Conservation (phyloP, 169 alveolate species). For the Plasmodium fragile region DNA sequence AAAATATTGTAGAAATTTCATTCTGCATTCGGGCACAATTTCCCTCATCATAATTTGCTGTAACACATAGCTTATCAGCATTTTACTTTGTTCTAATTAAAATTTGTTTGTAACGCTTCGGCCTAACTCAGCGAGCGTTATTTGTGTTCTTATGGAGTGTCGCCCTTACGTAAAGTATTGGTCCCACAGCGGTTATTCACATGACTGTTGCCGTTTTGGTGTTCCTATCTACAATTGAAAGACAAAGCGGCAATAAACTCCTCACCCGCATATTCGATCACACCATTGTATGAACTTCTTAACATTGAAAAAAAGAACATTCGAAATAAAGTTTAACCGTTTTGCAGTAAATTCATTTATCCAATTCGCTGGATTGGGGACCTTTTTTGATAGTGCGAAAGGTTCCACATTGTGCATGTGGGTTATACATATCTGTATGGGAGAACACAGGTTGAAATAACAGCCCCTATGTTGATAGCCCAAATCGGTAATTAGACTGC, state of each 20-base stretch:
- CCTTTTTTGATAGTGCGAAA: neutral
- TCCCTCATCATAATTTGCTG: neutral
- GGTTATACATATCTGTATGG: neutral
- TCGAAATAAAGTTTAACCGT: neutral
- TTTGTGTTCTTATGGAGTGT: neutral
- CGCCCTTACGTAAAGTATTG: neutral
- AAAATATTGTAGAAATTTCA: neutral
- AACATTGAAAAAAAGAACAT: neutral
- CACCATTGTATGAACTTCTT: neutral
- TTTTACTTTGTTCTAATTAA: neutral
- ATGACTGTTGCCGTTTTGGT: neutral
- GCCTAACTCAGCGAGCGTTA: neutral
- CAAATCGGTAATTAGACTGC: neutral
- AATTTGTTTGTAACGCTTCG: neutral
- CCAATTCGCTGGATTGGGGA: neutral
- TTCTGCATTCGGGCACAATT: neutral
- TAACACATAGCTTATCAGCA: neutral
- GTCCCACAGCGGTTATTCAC: neutral
- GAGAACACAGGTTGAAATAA: neutral
- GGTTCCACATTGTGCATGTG: neutral
- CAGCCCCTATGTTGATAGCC: neutral
- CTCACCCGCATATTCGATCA: neutral
- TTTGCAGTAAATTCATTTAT: neutral
- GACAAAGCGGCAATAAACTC: neutral
- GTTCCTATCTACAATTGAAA: neutral